Evolutionary conservation across 805 yeast species (phyloP).

Genomic region (Starmera dryadoides): DNA sequence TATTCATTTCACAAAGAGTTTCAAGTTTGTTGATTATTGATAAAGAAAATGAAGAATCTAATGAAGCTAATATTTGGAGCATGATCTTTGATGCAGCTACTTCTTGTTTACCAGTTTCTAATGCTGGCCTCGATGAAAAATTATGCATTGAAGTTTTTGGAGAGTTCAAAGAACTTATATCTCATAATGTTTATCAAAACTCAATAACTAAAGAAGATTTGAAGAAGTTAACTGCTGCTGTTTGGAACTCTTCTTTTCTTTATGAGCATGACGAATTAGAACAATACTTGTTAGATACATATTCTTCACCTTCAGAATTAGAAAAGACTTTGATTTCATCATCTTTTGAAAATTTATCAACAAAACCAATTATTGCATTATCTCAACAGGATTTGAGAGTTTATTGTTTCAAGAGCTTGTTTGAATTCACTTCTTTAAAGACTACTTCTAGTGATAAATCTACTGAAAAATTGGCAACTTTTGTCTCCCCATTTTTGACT

Average conservation of each 20-base stretch:
- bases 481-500: conserved; percentile 40
- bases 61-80: conserved; percentile 26
- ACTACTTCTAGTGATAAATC: background rate
- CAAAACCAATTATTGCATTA: conserved; percentile 38
- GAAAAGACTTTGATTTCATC: conserved; percentile 31
- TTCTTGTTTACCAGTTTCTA: conserved; percentile 28
- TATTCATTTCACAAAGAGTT: conserved; percentile 24
- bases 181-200: conserved; percentile 30
- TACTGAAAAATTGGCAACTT: conserved; percentile 13
- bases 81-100: conserved; percentile 33
- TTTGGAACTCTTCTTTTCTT: conserved; percentile 55
- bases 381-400: conserved; percentile 43
- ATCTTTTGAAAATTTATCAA: conserved; percentile 45
- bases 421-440: conserved; percentile 25
- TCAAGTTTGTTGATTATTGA: conserved; percentile 14
- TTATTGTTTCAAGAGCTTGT: conserved; percentile 48
- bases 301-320: conserved; percentile 26
- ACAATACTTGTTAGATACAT: conserved; percentile 22
- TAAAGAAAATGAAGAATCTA: conserved; percentile 3
- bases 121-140: conserved; percentile 29
- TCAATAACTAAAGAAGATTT: conserved; percentile 26
- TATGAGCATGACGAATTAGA: conserved; percentile 55
- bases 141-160: conserved; percentile 40
- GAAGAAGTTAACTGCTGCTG: conserved; percentile 34
- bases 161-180: conserved; percentile 30